Conservation (phyloP, 306 rosid species). For the Sesbania bispinosa region DNA sequence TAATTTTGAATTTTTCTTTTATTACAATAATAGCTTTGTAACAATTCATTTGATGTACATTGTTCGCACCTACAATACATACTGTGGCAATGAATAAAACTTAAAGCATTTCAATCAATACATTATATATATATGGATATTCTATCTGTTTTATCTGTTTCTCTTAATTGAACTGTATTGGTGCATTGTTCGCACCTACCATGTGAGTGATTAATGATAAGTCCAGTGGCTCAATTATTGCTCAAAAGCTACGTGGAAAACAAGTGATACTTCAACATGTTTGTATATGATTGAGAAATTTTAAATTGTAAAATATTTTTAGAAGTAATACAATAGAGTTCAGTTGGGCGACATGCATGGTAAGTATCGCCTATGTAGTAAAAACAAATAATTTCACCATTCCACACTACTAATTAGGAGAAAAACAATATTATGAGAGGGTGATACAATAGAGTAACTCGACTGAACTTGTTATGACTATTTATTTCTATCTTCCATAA, state of each 20-base stretch:
- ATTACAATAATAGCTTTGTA: not conserved
- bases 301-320: not conserved
- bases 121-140: too few species aligned
- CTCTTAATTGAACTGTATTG: not conserved
- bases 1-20: constrained; percentile 1
- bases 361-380: not conserved
- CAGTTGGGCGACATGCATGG: not conserved
- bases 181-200: not conserved
- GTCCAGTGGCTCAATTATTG: not conserved
- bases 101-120: not conserved
- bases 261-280: not conserved
- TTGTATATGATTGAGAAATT: not conserved
- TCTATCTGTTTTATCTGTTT: not conserved
- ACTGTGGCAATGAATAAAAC: not conserved
- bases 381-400: not conserved
- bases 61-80: too few species aligned
- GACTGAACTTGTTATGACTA: not conserved
- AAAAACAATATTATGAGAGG: not conserved
- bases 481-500: constrained; percentile 25
- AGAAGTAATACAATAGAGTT: not conserved
- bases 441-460: not conserved
- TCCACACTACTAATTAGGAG: not conserved
- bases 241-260: constrained; percentile 1
- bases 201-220: not conserved
- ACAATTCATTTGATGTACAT: not conserved